phyloP scores from a whole-genome alignment of 441 rosid species.

The Populus hybrid region DNA sequence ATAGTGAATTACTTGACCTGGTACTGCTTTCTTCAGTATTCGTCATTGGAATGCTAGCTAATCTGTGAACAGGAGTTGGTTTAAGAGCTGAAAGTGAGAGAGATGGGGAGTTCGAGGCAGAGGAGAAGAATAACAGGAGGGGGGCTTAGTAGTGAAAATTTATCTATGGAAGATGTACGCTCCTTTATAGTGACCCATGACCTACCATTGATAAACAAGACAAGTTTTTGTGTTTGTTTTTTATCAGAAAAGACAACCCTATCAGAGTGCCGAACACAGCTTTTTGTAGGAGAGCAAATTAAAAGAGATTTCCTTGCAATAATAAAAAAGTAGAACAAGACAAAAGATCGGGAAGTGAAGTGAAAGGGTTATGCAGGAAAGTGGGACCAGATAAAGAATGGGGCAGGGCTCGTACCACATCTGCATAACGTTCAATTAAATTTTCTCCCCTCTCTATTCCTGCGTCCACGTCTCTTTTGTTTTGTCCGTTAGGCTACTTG shows the following conservation, averaged over 20 bases:
- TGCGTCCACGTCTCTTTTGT: background rate
- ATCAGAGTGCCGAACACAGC: no score
- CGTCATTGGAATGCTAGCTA: background rate
- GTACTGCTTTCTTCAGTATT: constrained; percentile 14
- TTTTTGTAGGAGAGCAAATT: no score
- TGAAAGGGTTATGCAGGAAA: background rate
- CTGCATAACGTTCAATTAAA: constrained; percentile 5
- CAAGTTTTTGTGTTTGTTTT: background rate
- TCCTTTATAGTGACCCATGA: constrained; percentile 36
- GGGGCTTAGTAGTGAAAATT: constrained; percentile 21
- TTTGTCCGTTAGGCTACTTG: constrained; percentile 6
- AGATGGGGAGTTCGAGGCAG: background rate
- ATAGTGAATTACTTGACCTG: background rate
- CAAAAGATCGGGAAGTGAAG: background rate
- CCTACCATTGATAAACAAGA: constrained; percentile 23
- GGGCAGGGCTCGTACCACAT: background rate
- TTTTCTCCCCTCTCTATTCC: background rate
- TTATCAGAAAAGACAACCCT: no score
- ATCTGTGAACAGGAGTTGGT: background rate
- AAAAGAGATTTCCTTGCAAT: no score
- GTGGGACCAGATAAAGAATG: constrained; percentile 8
- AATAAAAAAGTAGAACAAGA: background rate
- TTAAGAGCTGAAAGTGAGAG: background rate
- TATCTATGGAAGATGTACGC: constrained; percentile 19
- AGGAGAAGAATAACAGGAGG: background rate